Base-by-base conservation (phyloP, 768 basidiomycete species). In the Omphalotus guepiniiformis region DNA sequence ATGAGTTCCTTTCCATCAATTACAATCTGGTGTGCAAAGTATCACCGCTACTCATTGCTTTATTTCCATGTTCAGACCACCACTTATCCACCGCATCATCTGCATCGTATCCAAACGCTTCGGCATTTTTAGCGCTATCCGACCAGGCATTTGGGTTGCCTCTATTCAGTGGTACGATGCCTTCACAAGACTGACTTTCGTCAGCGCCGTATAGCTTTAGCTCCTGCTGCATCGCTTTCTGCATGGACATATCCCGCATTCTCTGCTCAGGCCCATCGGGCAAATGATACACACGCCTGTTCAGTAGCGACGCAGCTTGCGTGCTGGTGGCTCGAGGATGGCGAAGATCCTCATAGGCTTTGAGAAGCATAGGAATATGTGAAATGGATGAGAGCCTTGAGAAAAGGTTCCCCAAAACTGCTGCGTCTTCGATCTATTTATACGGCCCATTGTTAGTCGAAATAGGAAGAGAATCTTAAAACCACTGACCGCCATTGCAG, bases 71-170 rank as follows among this genome's bases (percentile, higher is more conserved):
- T 4, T 11, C n/a, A 3, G 34, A 42, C 76, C 75, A 79, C 75
- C 79, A 82, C 46, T 55, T 55, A 37, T 80, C 74, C 5, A 71
- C 78, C 28, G 64, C 76, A 8, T 22, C 59, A 37, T 81, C 78
- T 0, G 78, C 75, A 48, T 82, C 79, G 50, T 81, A 80, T 12
- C 69, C 67, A 59, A 80, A 82, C 54, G 75, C 72, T 4, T 53
- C 53, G 28, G 39, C 48, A 43, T 61, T 80, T 68, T 78, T 79
- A 42, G 58, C 61, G 55, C 66, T 70, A 57, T 83, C 80, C 4
- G 79, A 78, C 80, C 80, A 82, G 51, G 78, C 70, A 51, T 82
- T 82, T 47, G 68, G 64, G 53, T 73, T 78, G 21, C 66, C 65
- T 13, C 22, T 47, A 50, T 53, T 42, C 39, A n/a, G n/a, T n/a